A percentile compares a stretch with the other conserved stretches of the same genome.
Evolutionary conservation across 192 early-diverging fungal species (phyloP).

Genomic region (Coemansia asiatica): DNA sequence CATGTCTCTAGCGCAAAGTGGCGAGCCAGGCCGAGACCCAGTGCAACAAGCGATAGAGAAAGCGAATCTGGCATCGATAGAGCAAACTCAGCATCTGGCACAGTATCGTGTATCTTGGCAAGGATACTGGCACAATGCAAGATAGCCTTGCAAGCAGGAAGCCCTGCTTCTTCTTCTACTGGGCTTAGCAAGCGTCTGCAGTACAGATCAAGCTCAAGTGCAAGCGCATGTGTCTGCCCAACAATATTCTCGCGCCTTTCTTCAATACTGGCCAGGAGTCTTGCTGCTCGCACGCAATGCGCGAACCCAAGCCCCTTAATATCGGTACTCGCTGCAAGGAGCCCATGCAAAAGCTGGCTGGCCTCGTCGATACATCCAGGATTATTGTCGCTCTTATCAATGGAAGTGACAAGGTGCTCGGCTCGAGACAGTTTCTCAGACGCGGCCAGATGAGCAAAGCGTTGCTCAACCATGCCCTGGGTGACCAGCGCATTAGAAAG

Average conservation of each 20-base stretch:
- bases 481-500: slow-evolving; percentile 28
- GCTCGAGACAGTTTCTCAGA: slow-evolving; percentile 22
- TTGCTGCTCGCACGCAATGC: slow-evolving; percentile 25
- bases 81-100: background rate
- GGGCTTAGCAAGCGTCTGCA: slow-evolving; percentile 17
- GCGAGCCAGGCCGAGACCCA: slow-evolving; percentile 19
- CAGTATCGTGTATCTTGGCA: slow-evolving; percentile 8
- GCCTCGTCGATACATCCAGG: background rate
- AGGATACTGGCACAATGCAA: slow-evolving; percentile 18
- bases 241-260: background rate
- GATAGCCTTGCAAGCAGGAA: slow-evolving; percentile 15
- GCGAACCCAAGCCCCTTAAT: slow-evolving; percentile 15
- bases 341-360: background rate
- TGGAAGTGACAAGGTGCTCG: slow-evolving; percentile 7
- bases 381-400: slow-evolving; percentile 8
- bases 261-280: slow-evolving; percentile 28
- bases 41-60: slow-evolving; percentile 5
- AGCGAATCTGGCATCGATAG: background rate
- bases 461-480: slow-evolving; percentile 12
- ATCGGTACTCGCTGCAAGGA: background rate
- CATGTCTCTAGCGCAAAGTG: slow-evolving; percentile 22
- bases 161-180: background rate
- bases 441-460: slow-evolving; percentile 11
- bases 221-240: slow-evolving; percentile 11
- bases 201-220: slow-evolving; percentile 34